Percentiles rank a stretch among this genome's conserved stretches.
These are phyloP conservation scores for Penicillium hordei DNA, from an alignment of 2,329 filamentous ascomycete genomes.

Conservation along the genomic window DNA sequence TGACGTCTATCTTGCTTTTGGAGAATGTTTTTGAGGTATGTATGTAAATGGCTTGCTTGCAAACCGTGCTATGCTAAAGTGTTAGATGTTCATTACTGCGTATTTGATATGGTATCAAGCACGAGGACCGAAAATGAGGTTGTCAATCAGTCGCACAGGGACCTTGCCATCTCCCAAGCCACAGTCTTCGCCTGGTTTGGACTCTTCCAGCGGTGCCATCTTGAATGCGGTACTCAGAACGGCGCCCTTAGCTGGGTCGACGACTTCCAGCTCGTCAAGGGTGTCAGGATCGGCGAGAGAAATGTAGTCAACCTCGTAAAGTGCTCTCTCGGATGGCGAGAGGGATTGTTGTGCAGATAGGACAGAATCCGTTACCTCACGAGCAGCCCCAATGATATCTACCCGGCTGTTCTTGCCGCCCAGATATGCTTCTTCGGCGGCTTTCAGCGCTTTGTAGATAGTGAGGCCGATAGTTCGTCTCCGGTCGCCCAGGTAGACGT, in stretches of 20 bases:
- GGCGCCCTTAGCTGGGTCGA: slow-evolving; percentile 71
- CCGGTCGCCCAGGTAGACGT: slow-evolving; percentile 82
- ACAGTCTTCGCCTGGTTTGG: slow-evolving; percentile 67
- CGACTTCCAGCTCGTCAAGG: slow-evolving; percentile 71
- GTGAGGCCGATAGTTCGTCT: slow-evolving; percentile 71
- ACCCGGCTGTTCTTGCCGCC: slow-evolving; percentile 56
- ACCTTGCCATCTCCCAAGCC: slow-evolving; percentile 71
- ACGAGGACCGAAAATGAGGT: slow-evolving; percentile 66
- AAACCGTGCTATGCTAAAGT: neutral
- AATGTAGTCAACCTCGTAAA: slow-evolving; percentile 87
- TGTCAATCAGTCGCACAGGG: slow-evolving; percentile 86
- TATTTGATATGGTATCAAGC: slow-evolving; percentile 7
- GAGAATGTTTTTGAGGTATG: neutral
- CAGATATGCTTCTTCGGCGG: slow-evolving; percentile 67
- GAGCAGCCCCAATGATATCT: slow-evolving; percentile 71
- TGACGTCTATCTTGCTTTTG: neutral
- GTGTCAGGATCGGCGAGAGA: slow-evolving; percentile 83
- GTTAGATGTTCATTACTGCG: neutral
- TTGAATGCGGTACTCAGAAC: slow-evolving; percentile 88
- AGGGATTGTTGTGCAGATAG: slow-evolving; percentile 63
- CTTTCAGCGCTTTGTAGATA: slow-evolving; percentile 66
- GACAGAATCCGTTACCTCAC: slow-evolving; percentile 56
- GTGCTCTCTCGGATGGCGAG: slow-evolving; percentile 60
- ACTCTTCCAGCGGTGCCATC: slow-evolving; percentile 77
- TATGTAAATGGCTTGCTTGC: neutral